A percentile compares a stretch with the other conserved stretches of the same genome.
Conservation (phyloP, 306 rosid genomes). For the Oemleria cerasiformis region DNA sequence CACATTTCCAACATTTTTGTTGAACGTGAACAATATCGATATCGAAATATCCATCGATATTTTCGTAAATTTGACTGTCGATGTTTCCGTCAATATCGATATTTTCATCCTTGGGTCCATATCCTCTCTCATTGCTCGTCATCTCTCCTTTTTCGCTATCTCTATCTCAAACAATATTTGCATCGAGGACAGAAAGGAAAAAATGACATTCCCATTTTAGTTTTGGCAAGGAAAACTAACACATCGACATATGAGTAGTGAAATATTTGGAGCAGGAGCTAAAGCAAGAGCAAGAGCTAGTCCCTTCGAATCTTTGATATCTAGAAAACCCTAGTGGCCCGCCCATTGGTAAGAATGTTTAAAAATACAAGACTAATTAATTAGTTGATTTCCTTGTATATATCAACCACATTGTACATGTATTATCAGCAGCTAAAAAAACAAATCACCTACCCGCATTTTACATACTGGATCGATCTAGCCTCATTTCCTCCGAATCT, state of each 20-base stretch:
- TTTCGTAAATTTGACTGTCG: too few relatives aligned
- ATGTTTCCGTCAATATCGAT: too few relatives aligned
- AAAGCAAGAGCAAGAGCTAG: neutral
- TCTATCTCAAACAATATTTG: too few relatives aligned
- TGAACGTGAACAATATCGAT: too few relatives aligned
- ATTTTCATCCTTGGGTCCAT: too few relatives aligned
- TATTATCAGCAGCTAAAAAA: neutral
- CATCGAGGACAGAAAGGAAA: too few relatives aligned
- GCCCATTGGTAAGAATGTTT: neutral
- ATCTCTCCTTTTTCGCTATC: too few relatives aligned
- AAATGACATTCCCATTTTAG: too few relatives aligned
- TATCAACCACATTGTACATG: neutral
- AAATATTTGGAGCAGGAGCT: too few relatives aligned
- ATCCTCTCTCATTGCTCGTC: too few relatives aligned
- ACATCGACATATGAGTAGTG: neutral
- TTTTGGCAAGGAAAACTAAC: neutral
- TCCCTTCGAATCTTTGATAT: neutral
- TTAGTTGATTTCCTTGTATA: neutral
- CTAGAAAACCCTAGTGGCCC: neutral
- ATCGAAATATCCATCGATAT: too few relatives aligned
- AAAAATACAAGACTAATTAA: neutral
- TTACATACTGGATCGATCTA: neutral
- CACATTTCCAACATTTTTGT: too few relatives aligned
- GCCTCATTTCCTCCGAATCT: constrained; percentile 5
- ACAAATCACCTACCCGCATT: neutral